Percentiles rank a stretch among this genome's conserved stretches.
Evolutionary conservation across 345 rosid genomes (phyloP).

Genomic region (Salix udensis): DNA sequence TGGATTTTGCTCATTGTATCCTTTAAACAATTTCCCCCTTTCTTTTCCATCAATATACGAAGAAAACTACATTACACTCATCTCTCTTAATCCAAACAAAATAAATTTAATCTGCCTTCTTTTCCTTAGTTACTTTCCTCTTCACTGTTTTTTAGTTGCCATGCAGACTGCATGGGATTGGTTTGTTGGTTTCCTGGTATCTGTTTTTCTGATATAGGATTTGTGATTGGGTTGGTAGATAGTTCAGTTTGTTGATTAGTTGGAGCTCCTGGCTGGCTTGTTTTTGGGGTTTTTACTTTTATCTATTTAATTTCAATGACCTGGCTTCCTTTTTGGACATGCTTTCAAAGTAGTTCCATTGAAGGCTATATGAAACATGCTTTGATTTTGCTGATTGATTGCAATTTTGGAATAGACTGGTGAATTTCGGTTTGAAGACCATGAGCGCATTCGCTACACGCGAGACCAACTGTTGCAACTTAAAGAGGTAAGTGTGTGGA

Average conservation of each 20-base stretch:
- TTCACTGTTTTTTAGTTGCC: no score
- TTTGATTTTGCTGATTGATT: not conserved
- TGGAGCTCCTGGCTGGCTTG: not conserved
- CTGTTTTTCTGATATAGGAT: no score
- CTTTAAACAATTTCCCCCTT: no score
- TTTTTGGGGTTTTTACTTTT: not conserved
- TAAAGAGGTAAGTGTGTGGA: not conserved
- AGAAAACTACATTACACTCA: no score
- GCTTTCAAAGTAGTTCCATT: not conserved
- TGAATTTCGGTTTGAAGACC: slow-evolving; percentile 5
- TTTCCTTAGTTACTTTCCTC: no score
- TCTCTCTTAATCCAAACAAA: no score
- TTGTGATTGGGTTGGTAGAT: not conserved
- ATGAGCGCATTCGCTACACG: slow-evolving; percentile 5
- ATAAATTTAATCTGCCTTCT: no score
- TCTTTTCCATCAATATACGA: no score
- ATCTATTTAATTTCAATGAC: no score
- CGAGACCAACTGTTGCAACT: slow-evolving; percentile 10
- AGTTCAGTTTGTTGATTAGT: not conserved
- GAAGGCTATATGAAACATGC: not conserved
- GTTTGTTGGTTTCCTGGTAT: no score
- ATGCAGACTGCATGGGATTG: no score
- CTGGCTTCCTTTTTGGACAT: not conserved
- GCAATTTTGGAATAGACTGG: not conserved
- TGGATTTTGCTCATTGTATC: no score